Base-by-base conservation (phyloP, 192 early-diverging fungal species). In the Entomortierella chlamydospora region DNA sequence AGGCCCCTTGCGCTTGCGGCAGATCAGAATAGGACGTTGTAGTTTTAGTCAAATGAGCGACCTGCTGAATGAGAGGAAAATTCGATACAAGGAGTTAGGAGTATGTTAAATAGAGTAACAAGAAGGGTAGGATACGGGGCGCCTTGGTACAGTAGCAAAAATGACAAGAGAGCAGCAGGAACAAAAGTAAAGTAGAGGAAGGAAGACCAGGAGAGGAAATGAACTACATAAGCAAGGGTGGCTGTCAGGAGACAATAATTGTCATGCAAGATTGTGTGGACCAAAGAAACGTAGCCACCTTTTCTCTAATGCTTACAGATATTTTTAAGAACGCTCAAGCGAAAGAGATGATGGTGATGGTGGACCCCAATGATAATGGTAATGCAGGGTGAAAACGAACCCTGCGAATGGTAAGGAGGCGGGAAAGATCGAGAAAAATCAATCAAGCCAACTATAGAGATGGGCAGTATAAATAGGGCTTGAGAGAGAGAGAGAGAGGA, bases 1-100 rank as follows among this genome's bases (percentile, higher is more conserved):
- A 55, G 43, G 47, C 60, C 50, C 50, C 52, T 54, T 65, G 64
- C 26, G 50, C n/a, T n/a, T n/a, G n/a, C n/a, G n/a, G 61, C 30
- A 31, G 43, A 52, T 52, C n/a, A 18, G 53, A 55, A 41, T 53
- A 15, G 37, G 29, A 33, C 52, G 68, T 58, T 34, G 31, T 39
- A 17, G 57, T 43, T 12, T 53, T 11, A 31, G 26, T 2, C n/a
- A 15, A 17, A 17, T 28, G 42, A 39, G 31, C 20, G 23, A 59
- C 26, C 39, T 41, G 45, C 20, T 47, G 42, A 47, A 61, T 37
- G 57, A 65, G 47, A 65, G 62, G 30, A 64, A 34, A 56, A 45
- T 61, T 61, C 59, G 25, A 53, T 53, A 53, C n/a, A 53, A 41
- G 45, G 45, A 47, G 68, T 9, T 20, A 22, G 31, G 25, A 53